These are phyloP conservation scores for Inonotus obliquus DNA, from an alignment of 1,284 basidiomycete genomes.

Conservation along the genomic window DNA sequence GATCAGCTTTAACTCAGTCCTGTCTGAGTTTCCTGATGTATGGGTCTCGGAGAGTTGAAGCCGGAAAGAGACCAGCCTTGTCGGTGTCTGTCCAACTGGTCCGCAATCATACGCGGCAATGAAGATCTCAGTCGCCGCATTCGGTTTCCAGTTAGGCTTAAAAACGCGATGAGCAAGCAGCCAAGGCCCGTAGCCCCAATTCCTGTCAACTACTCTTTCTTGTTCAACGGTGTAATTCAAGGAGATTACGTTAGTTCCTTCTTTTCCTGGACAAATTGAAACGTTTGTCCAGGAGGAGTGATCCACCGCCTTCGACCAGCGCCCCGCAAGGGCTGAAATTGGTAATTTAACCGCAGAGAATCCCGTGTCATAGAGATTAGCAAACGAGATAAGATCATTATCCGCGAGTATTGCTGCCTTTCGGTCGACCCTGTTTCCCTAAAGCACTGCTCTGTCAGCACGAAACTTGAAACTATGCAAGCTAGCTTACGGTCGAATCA, in stretches of 20 bases:
- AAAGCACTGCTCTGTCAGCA: not conserved
- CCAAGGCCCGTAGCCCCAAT: not conserved
- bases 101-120: not conserved
- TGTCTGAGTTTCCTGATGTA: not conserved
- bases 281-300: not conserved
- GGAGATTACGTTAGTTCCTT: not conserved
- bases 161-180: not conserved
- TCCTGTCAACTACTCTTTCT: not conserved
- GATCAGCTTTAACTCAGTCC: not conserved
- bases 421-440: not conserved
- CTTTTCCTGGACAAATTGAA: not conserved
- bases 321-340: not conserved
- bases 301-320: not conserved
- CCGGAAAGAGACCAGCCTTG: not conserved
- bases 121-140: not conserved
- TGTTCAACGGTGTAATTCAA: not conserved
- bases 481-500: not conserved
- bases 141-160: not conserved
- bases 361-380: not conserved
- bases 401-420: not conserved
- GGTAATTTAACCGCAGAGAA: slow-evolving; percentile 1
- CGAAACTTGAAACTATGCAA: not conserved
- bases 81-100: not conserved
- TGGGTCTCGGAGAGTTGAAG: slow-evolving; percentile 1
- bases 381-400: not conserved